phyloP scores from a whole-genome alignment of 1,139 yeast genomes.

The Scheffersomyces segobiensis region DNA sequence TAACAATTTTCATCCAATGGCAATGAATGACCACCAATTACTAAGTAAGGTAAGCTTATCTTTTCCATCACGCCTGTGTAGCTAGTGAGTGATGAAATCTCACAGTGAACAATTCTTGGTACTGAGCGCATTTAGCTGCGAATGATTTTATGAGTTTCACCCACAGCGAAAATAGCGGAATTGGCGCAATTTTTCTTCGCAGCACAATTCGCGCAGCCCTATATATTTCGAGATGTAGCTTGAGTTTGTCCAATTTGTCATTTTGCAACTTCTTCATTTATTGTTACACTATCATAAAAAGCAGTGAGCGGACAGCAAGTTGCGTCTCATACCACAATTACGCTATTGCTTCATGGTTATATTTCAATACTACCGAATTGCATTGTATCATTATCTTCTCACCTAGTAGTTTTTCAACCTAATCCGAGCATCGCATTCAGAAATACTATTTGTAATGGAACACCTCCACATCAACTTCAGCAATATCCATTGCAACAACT shows the following conservation, averaged over 20 bases:
- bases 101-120: neutral
- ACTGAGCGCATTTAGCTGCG: neutral
- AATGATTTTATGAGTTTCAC: neutral
- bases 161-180: neutral
- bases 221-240: neutral
- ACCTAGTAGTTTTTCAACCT: too few relatives aligned
- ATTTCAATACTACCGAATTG: neutral
- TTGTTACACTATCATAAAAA: neutral
- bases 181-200: neutral
- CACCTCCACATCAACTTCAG: constrained; percentile 29
- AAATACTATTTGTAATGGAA: constrained; percentile 19
- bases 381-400: neutral
- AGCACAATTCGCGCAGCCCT: neutral
- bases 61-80: neutral
- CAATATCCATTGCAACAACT: constrained; percentile 55
- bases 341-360: neutral
- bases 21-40: neutral
- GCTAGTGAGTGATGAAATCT: neutral
- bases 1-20: neutral
- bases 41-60: too few relatives aligned
- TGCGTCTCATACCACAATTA: neutral
- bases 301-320: neutral
- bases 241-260: neutral
- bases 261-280: constrained; percentile 4
- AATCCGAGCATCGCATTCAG: neutral